Conservation (phyloP, 768 basidiomycete species). For the Pisolithus microcarpus region DNA sequence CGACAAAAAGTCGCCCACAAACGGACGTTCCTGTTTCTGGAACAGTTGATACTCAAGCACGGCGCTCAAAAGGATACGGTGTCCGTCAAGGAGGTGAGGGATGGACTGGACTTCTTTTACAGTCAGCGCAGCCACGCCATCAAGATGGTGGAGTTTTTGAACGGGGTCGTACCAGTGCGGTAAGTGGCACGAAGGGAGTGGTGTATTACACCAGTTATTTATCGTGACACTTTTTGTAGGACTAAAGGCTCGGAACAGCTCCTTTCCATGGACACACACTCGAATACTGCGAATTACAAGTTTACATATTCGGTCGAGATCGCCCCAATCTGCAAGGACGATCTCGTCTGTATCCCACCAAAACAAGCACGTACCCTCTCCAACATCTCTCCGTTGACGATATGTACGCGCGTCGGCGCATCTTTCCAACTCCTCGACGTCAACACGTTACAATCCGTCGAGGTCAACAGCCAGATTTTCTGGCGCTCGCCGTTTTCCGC, state of each 20-base stretch:
- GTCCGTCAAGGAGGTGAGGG: conserved; percentile 83
- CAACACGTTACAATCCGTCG: conserved; percentile 73
- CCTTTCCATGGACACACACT: conserved; percentile 87
- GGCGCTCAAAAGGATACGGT: conserved; percentile 96
- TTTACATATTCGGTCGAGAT: conserved; percentile 98
- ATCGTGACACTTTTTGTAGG: conserved; percentile 32
- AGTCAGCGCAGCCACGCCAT: conserved; percentile 83
- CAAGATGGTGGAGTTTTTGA: conserved; percentile 94
- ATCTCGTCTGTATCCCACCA: conserved; percentile 82
- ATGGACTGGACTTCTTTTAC: conserved; percentile 98
- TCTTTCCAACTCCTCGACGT: conserved; percentile 89
- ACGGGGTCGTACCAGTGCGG: conserved; percentile 82
- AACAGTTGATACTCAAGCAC: conserved; percentile 95
- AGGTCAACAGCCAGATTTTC: conserved; percentile 70
- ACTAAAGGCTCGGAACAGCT: conserved; percentile 93
- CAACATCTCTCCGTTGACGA: conserved; percentile 81
- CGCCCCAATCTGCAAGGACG: conserved; percentile 94
- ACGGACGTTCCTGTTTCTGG: conserved; percentile 94
- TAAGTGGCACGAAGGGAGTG: conserved; percentile 30
- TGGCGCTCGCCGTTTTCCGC: conserved; percentile 91
- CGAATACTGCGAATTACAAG: conserved; percentile 91
- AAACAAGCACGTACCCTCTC: conserved; percentile 77
- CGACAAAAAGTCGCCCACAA: conserved; percentile 98
- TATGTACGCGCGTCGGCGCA: conserved; percentile 90
- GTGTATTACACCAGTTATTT: not conserved